These are phyloP conservation scores for Soucietia sequanensis DNA, from an alignment of 805 yeast species.

Conservation along the genomic window DNA sequence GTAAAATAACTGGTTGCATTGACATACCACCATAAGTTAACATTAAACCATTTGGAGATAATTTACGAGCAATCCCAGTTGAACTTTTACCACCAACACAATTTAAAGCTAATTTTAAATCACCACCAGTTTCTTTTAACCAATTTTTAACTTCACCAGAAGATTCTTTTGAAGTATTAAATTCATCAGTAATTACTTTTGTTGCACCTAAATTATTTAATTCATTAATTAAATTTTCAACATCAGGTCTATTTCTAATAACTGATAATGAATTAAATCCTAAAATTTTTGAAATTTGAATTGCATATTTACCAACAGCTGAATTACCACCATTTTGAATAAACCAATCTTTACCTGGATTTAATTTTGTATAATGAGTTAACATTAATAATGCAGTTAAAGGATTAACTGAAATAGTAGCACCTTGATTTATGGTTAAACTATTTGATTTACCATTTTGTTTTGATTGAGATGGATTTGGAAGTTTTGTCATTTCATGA, in stretches of 20 bases:
- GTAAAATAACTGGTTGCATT: conserved; percentile 87
- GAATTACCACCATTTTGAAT: conserved; percentile 97
- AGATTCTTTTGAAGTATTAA: conserved; percentile 68
- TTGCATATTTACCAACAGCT: conserved; percentile 89
- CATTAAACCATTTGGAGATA: conserved; percentile 70
- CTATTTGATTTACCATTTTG: conserved; percentile 29
- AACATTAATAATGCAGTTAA: conserved; percentile 89
- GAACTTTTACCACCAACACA: conserved; percentile 92
- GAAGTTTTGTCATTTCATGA: conserved; percentile 55
- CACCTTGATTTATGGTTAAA: conserved; percentile 58
- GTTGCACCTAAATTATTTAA: conserved; percentile 76
- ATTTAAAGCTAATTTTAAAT: conserved; percentile 77
- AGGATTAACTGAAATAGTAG: conserved; percentile 91
- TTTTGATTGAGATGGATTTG: conserved; percentile 49
- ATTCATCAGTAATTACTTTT: conserved; percentile 84
- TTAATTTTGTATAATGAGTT: conserved; percentile 59
- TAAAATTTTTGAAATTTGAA: conserved; percentile 76
- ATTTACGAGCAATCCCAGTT: conserved; percentile 78
- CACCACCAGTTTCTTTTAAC: conserved; percentile 47
- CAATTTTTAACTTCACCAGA: conserved; percentile 56
- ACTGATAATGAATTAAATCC: conserved; percentile 85
- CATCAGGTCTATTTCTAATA: conserved; percentile 79
- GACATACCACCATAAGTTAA: conserved; percentile 98
- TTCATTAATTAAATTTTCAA: conserved; percentile 55
- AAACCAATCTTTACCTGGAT: conserved; percentile 77